A percentile compares a stretch with the other conserved stretches of the same genome.
Conservation (phyloP, 2,329 filamentous ascomycete genomes). For the Exophiala dermatitidis region DNA sequence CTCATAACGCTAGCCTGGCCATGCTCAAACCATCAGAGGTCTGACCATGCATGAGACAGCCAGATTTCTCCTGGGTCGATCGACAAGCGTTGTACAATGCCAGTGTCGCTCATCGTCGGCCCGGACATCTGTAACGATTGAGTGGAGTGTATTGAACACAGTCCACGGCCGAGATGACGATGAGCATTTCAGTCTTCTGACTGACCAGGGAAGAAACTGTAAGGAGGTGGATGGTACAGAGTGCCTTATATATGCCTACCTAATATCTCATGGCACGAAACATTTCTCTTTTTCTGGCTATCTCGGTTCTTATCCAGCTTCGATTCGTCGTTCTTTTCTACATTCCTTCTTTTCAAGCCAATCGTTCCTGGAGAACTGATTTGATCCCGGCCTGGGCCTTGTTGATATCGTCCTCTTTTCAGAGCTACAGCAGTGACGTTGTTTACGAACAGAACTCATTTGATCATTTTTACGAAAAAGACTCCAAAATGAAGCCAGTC, state of each 20-base stretch:
- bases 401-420: neutral
- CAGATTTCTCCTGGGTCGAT: too few relatives aligned
- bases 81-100: too few relatives aligned
- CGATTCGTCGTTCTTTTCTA: neutral
- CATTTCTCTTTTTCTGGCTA: neutral
- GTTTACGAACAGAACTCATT: constrained; percentile 5
- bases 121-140: too few relatives aligned
- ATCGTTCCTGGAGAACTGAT: constrained; percentile 21
- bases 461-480: neutral
- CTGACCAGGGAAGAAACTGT: neutral
- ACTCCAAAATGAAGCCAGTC: constrained; percentile 13
- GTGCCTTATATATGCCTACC: constrained; percentile 1
- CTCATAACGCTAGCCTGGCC: too few relatives aligned
- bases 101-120: too few relatives aligned
- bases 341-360: constrained; percentile 4
- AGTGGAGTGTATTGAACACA: too few relatives aligned
- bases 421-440: neutral
- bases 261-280: too few relatives aligned
- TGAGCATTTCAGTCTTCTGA: neutral
- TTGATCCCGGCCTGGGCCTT: constrained; percentile 5
- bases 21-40: too few relatives aligned
- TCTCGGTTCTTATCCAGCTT: constrained; percentile 3
- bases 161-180: too few relatives aligned
- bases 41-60: too few relatives aligned
- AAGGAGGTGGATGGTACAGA: too few relatives aligned